phyloP scores from a whole-genome alignment of 495 filamentous ascomycete species.

The Penicillium macrosclerotiorum region DNA sequence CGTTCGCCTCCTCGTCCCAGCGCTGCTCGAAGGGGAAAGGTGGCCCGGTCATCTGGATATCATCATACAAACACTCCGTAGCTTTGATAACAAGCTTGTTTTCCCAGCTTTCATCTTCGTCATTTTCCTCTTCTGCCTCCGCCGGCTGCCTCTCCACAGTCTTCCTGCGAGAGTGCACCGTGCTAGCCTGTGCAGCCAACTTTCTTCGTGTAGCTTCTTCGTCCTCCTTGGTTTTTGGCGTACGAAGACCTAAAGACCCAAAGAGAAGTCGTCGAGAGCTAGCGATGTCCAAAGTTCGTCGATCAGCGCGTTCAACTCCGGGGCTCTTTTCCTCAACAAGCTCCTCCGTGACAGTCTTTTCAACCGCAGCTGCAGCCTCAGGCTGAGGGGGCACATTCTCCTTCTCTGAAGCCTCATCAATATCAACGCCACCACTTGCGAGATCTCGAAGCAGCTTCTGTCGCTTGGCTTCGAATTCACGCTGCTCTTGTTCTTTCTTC shows the following conservation, averaged over 20 bases:
- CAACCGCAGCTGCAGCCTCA: conserved; percentile 1
- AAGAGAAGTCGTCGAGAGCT: conserved; percentile 69
- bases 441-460: conserved; percentile 51
- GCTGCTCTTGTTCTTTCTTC: conserved; percentile 23
- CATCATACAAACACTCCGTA: conserved; percentile 77
- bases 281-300: conserved; percentile 58
- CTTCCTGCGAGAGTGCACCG: conserved; percentile 19
- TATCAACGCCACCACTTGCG: conserved; percentile 50
- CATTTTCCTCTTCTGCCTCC: conserved; percentile 25
- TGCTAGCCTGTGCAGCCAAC: conserved; percentile 39
- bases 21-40: conserved; percentile 88
- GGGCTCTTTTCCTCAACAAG: no score
- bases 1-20: conserved; percentile 76
- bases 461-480: conserved; percentile 50
- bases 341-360: conserved; percentile 7
- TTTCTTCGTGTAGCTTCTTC: conserved; percentile 60
- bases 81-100: conserved; percentile 69
- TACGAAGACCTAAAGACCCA: conserved; percentile 66
- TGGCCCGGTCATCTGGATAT: conserved; percentile 70
- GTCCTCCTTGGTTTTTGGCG: conserved; percentile 65
- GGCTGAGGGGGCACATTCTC: conserved; percentile 31
- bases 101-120: conserved; percentile 59
- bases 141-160: conserved; percentile 11
- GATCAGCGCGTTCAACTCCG: conserved; percentile 22
- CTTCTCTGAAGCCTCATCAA: conserved; percentile 36